phyloP scores from a whole-genome alignment of 2,329 filamentous ascomycete species.

The Cryphonectria parasitica region DNA sequence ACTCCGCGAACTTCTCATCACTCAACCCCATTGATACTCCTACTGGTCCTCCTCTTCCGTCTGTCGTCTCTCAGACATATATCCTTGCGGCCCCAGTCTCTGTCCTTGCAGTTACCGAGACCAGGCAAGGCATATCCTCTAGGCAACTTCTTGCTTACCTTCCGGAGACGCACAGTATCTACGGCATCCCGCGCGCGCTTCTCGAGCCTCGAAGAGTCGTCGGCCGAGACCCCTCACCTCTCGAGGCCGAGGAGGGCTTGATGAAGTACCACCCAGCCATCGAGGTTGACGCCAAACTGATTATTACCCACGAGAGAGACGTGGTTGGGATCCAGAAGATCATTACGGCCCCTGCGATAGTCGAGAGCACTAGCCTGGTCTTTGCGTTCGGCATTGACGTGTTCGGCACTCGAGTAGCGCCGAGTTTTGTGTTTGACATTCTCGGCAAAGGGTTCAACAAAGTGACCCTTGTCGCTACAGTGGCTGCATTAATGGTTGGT shows the following conservation, averaged over 20 bases:
- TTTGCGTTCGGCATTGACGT: constrained; percentile 88
- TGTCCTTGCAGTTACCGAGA: constrained; percentile 82
- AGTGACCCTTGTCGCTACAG: constrained; percentile 79
- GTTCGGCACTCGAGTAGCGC: constrained; percentile 84
- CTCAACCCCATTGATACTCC: constrained; percentile 65
- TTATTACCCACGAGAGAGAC: constrained; percentile 81
- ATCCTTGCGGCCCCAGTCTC: constrained; percentile 79
- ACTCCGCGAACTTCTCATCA: constrained; percentile 75
- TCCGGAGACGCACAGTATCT: constrained; percentile 71
- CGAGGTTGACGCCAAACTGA: constrained; percentile 80
- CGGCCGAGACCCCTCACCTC: constrained; percentile 77
- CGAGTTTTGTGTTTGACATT: constrained; percentile 89
- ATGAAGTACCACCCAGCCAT: constrained; percentile 75
- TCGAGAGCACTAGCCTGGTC: constrained; percentile 91
- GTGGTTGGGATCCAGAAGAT: constrained; percentile 76
- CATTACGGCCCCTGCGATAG: constrained; percentile 73
- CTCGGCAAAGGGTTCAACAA: constrained; percentile 94
- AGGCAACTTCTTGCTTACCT: constrained; percentile 81
- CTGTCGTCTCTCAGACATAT: constrained; percentile 79
- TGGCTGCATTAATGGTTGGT: constrained; percentile 76
- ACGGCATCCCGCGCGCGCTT: constrained; percentile 76
- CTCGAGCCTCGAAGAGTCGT: constrained; percentile 87
- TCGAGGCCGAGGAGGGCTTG: constrained; percentile 83
- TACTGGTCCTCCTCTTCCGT: constrained; percentile 65
- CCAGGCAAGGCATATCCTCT: constrained; percentile 86